Evolutionary conservation across 2,329 filamentous ascomycete genomes (phyloP).

Genomic region (Monilinia fructicola): DNA sequence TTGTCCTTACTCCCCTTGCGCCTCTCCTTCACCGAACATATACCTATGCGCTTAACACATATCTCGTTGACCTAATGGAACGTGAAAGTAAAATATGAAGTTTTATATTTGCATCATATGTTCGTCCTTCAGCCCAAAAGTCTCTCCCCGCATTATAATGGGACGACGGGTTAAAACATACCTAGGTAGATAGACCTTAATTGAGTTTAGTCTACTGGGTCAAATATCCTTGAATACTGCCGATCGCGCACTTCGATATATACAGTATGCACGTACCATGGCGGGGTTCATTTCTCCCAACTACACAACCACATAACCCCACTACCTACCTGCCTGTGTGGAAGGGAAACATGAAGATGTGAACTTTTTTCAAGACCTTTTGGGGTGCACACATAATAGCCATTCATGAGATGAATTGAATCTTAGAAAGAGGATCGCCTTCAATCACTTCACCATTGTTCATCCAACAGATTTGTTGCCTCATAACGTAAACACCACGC

Average conservation of each 20-base stretch:
- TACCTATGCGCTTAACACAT: not conserved
- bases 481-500: slow-evolving; percentile 6
- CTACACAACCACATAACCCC: not conserved
- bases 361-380: not conserved
- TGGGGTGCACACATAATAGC: not conserved
- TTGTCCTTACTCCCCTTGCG: not conserved
- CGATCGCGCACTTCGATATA: not conserved
- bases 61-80: not conserved
- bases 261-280: slow-evolving; percentile 17
- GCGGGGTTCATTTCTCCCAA: not conserved
- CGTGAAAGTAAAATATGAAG: not conserved
- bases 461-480: not conserved
- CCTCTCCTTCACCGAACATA: not conserved
- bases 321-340: not conserved
- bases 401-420: not conserved
- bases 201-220: not conserved
- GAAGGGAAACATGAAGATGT: not conserved
- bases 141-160: not conserved
- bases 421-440: not conserved
- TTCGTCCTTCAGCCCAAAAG: not conserved
- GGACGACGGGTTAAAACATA: slow-evolving; percentile 7
- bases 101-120: not conserved
- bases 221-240: slow-evolving; percentile 4
- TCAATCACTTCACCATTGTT: not conserved
- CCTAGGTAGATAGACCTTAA: not conserved